phyloP scores from a whole-genome alignment of 805 yeast species.

The Dipodascopsis tothii region DNA sequence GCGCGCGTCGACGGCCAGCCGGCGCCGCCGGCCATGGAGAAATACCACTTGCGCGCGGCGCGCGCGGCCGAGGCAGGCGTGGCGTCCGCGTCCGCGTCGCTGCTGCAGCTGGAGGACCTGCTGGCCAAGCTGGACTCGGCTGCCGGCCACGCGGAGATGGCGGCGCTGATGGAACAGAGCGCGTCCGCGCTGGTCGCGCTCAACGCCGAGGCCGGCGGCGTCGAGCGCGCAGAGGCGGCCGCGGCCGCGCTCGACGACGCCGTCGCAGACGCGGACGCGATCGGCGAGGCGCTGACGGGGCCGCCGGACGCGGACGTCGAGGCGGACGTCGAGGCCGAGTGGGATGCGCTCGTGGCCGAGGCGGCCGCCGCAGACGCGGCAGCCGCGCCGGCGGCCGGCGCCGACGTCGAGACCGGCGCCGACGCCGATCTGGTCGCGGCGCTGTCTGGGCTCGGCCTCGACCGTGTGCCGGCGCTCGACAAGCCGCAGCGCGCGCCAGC shows the following conservation, averaged over 20 bases:
- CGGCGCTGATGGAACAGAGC: conserved; percentile 29
- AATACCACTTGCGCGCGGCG: conserved; percentile 6
- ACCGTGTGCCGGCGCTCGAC: conserved; percentile 5
- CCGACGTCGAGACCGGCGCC: not conserved
- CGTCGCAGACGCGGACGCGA: conserved; percentile 34
- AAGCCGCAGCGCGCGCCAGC: not conserved
- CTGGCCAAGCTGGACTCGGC: conserved; percentile 11
- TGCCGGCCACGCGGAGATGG: conserved; percentile 11
- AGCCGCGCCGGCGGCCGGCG: not conserved
- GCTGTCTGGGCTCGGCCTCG: conserved; percentile 5
- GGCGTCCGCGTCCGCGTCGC: conserved; percentile 1
- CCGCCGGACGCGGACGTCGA: conserved; percentile 29
- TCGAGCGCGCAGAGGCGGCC: conserved; percentile 38
- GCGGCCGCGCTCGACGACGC: conserved; percentile 38
- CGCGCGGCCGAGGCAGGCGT: conserved; percentile 8
- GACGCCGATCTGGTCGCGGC: conserved; percentile 3
- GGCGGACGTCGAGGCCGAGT: conserved; percentile 37
- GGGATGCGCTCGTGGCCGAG: conserved; percentile 32
- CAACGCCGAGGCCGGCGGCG: conserved; percentile 39
- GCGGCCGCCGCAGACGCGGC: conserved; percentile 13
- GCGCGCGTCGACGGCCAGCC: conserved; percentile 12
- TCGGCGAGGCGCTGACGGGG: conserved; percentile 33
- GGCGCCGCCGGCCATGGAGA: too few species aligned
- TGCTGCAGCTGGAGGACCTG: conserved; percentile 10
- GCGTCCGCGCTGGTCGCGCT: conserved; percentile 45